phyloP scores from a whole-genome alignment of 192 early-diverging fungal genomes.

The Podila horticola region DNA sequence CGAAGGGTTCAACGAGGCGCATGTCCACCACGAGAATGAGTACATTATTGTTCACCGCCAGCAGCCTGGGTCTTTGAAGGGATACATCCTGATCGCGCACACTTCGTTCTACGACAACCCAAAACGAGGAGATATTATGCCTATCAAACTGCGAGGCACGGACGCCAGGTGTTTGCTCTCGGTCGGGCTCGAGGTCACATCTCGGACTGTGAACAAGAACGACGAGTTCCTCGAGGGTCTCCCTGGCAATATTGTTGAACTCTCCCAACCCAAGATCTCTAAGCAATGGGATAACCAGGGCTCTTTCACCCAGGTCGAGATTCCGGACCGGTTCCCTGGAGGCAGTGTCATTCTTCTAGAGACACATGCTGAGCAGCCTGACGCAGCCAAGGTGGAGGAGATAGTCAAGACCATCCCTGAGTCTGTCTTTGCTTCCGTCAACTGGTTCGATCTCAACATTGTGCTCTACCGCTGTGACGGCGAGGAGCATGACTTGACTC shows the following conservation, averaged over 20 bases:
- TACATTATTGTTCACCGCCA: slow-evolving; percentile 94
- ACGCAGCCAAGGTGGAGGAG: slow-evolving; percentile 62
- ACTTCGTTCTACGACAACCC: slow-evolving; percentile 77
- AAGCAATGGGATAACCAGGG: slow-evolving; percentile 61
- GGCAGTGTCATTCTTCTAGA: slow-evolving; percentile 83
- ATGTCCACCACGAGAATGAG: slow-evolving; percentile 96
- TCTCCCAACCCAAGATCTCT: slow-evolving; percentile 62
- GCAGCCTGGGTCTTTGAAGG: slow-evolving; percentile 90
- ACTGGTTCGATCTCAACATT: slow-evolving; percentile 83
- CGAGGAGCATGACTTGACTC: slow-evolving; percentile 86
- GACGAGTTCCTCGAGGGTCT: slow-evolving; percentile 55
- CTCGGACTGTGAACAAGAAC: slow-evolving; percentile 26
- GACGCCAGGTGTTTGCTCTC: slow-evolving; percentile 65
- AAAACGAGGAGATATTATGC: slow-evolving; percentile 56
- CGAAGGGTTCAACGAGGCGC: slow-evolving; percentile 88
- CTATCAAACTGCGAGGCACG: slow-evolving; percentile 71
- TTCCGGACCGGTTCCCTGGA: slow-evolving; percentile 80
- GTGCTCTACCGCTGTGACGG: slow-evolving; percentile 86
- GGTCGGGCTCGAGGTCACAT: slow-evolving; percentile 61
- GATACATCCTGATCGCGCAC: slow-evolving; percentile 91
- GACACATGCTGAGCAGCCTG: slow-evolving; percentile 63
- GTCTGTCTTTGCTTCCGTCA: slow-evolving; percentile 70
- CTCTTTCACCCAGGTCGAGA: slow-evolving; percentile 65
- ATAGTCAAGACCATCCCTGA: slow-evolving; percentile 69
- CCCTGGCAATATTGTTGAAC: slow-evolving; percentile 55